A percentile compares a stretch with the other conserved stretches of the same genome.
Conservation (phyloP, 192 early-diverging fungal genomes). For the Rhizoclosmatium globosum region DNA sequence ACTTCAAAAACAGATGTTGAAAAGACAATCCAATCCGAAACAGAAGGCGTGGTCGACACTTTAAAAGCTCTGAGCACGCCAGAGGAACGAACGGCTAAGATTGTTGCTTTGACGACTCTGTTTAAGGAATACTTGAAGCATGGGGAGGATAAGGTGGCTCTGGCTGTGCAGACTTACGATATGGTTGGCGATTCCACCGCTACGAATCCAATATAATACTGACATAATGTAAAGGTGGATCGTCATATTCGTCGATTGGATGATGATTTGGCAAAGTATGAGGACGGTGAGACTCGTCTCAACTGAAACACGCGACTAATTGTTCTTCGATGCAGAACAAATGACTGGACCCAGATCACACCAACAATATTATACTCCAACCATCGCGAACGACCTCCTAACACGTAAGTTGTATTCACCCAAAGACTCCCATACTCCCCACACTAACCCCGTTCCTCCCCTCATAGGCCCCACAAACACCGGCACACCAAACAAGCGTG, state of each 20-base stretch:
- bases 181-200: too few species aligned
- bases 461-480: neutral
- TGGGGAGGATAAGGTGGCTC: conserved; percentile 92
- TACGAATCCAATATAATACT: too few species aligned
- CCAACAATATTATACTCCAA: neutral
- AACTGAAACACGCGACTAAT: neutral
- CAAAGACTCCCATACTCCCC: too few species aligned
- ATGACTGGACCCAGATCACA: conserved; percentile 62
- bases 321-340: conserved; percentile 58
- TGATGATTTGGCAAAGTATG: conserved; percentile 90
- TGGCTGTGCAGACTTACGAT: conserved; percentile 94
- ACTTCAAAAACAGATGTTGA: conserved; percentile 66
- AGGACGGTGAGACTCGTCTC: conserved; percentile 62
- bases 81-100: conserved; percentile 60
- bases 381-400: neutral
- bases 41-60: conserved; percentile 76
- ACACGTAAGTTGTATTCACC: neutral
- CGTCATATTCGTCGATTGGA: conserved; percentile 88
- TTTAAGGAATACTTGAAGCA: conserved; percentile 83
- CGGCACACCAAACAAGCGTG: conserved; percentile 5
- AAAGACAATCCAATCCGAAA: conserved; percentile 70
- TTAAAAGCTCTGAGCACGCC: conserved; percentile 50
- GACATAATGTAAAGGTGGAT: conserved; percentile 67
- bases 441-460: too few species aligned
- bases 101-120: conserved; percentile 61